Evolutionary conservation across 2,329 filamentous ascomycete genomes (phyloP).

Genomic region (Botrytis squamosa): DNA sequence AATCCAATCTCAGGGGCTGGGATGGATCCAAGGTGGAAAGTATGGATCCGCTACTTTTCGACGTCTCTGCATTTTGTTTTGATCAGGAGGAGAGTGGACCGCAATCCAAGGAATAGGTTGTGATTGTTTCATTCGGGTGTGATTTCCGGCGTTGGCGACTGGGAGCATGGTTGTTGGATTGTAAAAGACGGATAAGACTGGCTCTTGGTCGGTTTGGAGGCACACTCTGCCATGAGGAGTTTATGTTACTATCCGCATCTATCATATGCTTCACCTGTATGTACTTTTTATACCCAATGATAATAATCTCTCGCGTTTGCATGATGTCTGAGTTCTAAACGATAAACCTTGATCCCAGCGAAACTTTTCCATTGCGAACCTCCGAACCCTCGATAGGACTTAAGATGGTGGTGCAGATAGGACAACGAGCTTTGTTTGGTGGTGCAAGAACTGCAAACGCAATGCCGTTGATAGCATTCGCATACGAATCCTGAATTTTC

Average conservation of each 20-base stretch:
- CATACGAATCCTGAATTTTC: background rate
- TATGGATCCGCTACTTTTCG: slow-evolving; percentile 37
- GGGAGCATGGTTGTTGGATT: slow-evolving; percentile 7
- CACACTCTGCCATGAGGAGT: slow-evolving; percentile 1
- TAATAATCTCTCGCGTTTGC: slow-evolving; percentile 7
- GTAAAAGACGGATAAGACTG: slow-evolving; percentile 1
- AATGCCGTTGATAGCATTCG: background rate
- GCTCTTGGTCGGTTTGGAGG: background rate
- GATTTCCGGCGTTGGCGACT: slow-evolving; percentile 16
- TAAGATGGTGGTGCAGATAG: background rate
- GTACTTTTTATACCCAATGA: slow-evolving; percentile 15
- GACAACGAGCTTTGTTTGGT: background rate
- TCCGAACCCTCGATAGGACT: too few species aligned
- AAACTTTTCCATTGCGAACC: background rate
- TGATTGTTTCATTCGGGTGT: background rate
- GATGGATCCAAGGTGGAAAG: slow-evolving; percentile 32
- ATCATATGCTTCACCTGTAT: slow-evolving; percentile 3
- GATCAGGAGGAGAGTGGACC: slow-evolving; percentile 33
- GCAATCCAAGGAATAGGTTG: slow-evolving; percentile 7
- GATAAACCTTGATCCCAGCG: background rate
- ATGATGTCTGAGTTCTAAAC: background rate
- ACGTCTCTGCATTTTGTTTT: slow-evolving; percentile 38
- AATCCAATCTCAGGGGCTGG: slow-evolving; percentile 27
- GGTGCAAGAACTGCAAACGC: background rate
- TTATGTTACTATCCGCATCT: slow-evolving; percentile 6